Evolutionary conservation across 2,329 filamentous ascomycete species (phyloP).

Genomic region (Fusarium napiforme): DNA sequence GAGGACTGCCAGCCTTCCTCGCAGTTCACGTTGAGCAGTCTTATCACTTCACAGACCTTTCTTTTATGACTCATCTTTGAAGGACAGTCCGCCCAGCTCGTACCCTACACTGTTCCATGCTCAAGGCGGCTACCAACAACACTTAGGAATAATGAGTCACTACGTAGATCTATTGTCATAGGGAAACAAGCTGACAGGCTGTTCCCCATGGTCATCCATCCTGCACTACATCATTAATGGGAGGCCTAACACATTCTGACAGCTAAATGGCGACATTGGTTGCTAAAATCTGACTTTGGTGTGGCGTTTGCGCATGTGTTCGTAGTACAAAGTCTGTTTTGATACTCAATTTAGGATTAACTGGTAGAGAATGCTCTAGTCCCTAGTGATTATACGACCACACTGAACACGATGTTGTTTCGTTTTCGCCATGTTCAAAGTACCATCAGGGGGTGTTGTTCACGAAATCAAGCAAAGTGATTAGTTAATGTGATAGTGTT

Average conservation of each 20-base stretch:
- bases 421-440: too few relatives aligned
- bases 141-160: too few relatives aligned
- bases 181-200: background rate
- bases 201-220: background rate
- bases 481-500: background rate
- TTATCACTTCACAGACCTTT: background rate
- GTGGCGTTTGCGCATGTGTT: background rate
- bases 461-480: background rate
- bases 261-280: background rate
- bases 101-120: background rate
- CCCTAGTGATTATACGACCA: too few relatives aligned
- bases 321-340: background rate
- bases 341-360: rapidly evolving
- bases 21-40: background rate
- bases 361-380: background rate
- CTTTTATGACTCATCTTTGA: background rate
- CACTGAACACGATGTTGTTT: background rate
- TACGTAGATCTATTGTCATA: too few relatives aligned
- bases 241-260: background rate
- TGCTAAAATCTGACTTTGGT: background rate
- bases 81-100: rapidly evolving
- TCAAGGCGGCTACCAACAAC: background rate
- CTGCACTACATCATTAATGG: background rate
- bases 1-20: too few relatives aligned
- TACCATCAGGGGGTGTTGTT: too few relatives aligned